Evolutionary conservation across 2,329 filamentous ascomycete species (phyloP), one percentile per base, ranked within the genome.

Genomic region (Taxawa tesnikishii): DNA sequence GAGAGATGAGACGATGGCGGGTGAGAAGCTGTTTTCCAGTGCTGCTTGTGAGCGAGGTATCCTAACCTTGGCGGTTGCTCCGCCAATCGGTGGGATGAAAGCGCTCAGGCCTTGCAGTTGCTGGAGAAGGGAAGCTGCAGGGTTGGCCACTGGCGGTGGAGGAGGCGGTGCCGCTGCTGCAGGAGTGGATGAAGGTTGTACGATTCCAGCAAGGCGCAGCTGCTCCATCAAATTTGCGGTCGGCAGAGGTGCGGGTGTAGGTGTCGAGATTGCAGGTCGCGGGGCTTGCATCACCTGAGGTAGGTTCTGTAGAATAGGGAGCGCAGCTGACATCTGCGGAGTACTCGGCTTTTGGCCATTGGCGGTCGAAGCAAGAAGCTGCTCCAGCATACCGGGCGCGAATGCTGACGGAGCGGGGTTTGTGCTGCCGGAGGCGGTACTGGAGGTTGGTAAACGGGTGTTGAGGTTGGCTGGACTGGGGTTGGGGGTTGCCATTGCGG

Each of bases 1-100:
- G 6, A 96, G 69, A 23, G 12, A 67, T 67, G 18, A n/a, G 28
- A 23, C 7, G 33, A n/a, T 8, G n/a, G 19, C n/a, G 19, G 8
- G 19, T 23, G 19, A n/a, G n/a, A 23, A n/a, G 19, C 19, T 23
- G 19, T 8, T n/a, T n/a, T n/a, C n/a, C n/a, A n/a, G n/a, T n/a
- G n/a, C n/a, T n/a, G n/a, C n/a, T n/a, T n/a, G n/a, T n/a, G n/a
- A n/a, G n/a, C n/a, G n/a, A n/a, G n/a, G n/a, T n/a, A n/a, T n/a
- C n/a, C n/a, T n/a, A n/a, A n/a, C n/a, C n/a, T n/a, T n/a, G n/a
- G n/a, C n/a, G n/a, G n/a, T n/a, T n/a, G n/a, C n/a, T n/a, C n/a
- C n/a, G n/a, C n/a, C n/a, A n/a, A n/a, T n/a, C n/a, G 29, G 29
- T 23, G 29, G 29, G 11, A 21, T 31, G 9, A 18, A 21, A n/a